A percentile compares a stretch with the other conserved stretches of the same genome.
Conservation (phyloP, 495 filamentous ascomycete species). For the Penicillium samsonianum region DNA sequence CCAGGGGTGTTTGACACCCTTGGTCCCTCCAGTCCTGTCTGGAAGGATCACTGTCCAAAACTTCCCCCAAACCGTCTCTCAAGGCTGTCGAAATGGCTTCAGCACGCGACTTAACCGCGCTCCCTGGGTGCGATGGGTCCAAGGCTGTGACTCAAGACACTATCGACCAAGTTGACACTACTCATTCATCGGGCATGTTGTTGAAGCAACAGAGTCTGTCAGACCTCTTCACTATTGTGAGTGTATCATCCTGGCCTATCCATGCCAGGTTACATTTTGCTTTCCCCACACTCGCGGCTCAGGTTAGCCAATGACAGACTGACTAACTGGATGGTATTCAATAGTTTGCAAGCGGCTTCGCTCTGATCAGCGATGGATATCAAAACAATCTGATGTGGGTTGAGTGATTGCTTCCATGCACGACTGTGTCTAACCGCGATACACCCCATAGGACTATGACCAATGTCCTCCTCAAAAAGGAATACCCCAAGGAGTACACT, state of each 20-base stretch:
- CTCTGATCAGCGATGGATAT: constrained; percentile 55
- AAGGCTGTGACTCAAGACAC: not conserved
- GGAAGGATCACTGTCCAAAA: not conserved
- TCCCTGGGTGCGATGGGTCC: not conserved
- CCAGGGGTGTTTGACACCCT: not conserved
- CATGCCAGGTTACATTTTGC: not conserved
- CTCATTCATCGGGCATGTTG: constrained; percentile 28
- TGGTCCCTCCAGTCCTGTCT: not conserved
- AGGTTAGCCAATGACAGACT: not conserved
- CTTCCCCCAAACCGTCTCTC: not conserved
- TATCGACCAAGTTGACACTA: not conserved
- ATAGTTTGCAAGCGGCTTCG: constrained; percentile 49
- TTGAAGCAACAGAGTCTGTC: constrained; percentile 43
- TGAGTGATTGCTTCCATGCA: not conserved
- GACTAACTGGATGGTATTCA: not conserved
- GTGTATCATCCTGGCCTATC: constrained; percentile 4
- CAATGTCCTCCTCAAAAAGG: constrained; percentile 50
- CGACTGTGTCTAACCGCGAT: not conserved
- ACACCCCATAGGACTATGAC: constrained; percentile 46
- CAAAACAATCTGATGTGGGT: constrained; percentile 53
- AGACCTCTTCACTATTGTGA: constrained; percentile 49
- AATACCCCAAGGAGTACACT: constrained; percentile 51
- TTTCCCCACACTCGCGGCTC: not conserved
- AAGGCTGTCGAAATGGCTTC: not conserved
- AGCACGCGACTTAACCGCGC: not conserved